Evolutionary conservation across 2,329 filamentous ascomycete genomes (phyloP).

Genomic region (Pseudocercospora crystallina): DNA sequence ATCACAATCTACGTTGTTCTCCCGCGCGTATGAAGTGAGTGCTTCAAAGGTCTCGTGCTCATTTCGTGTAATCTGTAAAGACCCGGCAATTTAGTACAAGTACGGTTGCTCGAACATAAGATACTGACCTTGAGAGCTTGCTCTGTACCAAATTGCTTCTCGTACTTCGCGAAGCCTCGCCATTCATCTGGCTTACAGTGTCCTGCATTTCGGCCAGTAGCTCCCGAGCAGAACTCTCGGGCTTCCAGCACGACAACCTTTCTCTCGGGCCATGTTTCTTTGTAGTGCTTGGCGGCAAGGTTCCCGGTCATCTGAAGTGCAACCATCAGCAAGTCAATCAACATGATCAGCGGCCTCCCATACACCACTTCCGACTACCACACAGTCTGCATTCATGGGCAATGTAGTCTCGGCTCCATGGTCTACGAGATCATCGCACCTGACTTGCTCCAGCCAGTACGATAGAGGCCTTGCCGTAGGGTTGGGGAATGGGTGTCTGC

Average conservation of each 20-base stretch:
- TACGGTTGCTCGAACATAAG: conserved; percentile 54
- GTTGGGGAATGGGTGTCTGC: too few relatives aligned
- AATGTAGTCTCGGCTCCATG: too few relatives aligned
- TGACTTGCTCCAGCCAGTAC: too few relatives aligned
- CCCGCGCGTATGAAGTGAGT: conserved; percentile 48
- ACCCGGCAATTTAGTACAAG: conserved; percentile 46
- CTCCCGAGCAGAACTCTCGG: conserved; percentile 75
- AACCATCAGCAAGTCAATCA: too few relatives aligned
- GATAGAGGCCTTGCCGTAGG: too few relatives aligned
- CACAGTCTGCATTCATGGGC: too few relatives aligned
- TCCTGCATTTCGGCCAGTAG: conserved; percentile 61
- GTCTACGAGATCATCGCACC: too few relatives aligned
- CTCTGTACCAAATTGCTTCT: conserved; percentile 53
- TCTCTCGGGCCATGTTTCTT: conserved; percentile 1
- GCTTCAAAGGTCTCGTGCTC: conserved; percentile 62
- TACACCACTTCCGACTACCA: too few relatives aligned
- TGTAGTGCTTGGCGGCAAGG: neutral
- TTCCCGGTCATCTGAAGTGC: neutral
- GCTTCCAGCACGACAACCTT: conserved; percentile 71
- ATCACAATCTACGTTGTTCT: conserved; percentile 65
- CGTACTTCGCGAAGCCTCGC: conserved; percentile 26
- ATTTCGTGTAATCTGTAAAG: conserved; percentile 68
- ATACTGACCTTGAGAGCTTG: conserved; percentile 55
- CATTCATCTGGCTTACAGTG: conserved; percentile 2
- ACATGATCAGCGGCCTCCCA: too few relatives aligned